phyloP scores from a whole-genome alignment of 441 rosid species.

The Geranium incanum region DNA sequence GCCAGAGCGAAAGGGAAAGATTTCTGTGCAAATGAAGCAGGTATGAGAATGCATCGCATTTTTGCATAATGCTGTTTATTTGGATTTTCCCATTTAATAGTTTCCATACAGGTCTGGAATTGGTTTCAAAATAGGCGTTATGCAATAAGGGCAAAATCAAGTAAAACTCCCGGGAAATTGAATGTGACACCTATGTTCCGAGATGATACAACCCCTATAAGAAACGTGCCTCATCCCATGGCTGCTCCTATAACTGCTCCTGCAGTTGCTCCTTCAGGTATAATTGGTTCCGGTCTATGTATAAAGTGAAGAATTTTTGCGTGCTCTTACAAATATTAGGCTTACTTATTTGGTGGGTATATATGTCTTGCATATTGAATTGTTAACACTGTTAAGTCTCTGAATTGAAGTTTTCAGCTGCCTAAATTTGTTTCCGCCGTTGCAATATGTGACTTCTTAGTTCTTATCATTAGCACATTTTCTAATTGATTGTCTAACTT shows the following conservation, averaged over 20 bases:
- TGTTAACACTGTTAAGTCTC: neutral
- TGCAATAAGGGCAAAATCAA: conserved; percentile 79
- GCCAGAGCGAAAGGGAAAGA: conserved; percentile 70
- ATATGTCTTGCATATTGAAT: neutral
- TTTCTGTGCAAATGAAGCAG: conserved; percentile 85
- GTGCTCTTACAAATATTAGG: neutral
- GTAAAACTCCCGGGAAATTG: conserved; percentile 73
- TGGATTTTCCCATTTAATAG: conserved; percentile 5
- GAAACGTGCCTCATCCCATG: conserved; percentile 52
- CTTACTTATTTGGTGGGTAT: neutral
- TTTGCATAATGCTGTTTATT: conserved; percentile 10
- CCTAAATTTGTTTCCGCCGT: neutral
- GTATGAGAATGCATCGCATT: conserved; percentile 34
- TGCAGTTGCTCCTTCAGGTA: conserved; percentile 55
- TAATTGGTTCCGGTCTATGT: conserved; percentile 18
- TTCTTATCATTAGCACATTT: neutral
- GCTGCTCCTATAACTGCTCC: conserved; percentile 45
- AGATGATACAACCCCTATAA: conserved; percentile 51
- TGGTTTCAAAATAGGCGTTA: conserved; percentile 98
- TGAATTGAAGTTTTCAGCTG: neutral
- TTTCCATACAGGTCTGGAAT: conserved; percentile 68
- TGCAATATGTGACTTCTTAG: neutral
- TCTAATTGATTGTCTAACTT: neutral
- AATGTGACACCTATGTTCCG: conserved; percentile 57
- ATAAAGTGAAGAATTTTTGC: conserved; percentile 15